Evolutionary conservation across 768 basidiomycete species (phyloP).

Genomic region (Agaricus blazei): DNA sequence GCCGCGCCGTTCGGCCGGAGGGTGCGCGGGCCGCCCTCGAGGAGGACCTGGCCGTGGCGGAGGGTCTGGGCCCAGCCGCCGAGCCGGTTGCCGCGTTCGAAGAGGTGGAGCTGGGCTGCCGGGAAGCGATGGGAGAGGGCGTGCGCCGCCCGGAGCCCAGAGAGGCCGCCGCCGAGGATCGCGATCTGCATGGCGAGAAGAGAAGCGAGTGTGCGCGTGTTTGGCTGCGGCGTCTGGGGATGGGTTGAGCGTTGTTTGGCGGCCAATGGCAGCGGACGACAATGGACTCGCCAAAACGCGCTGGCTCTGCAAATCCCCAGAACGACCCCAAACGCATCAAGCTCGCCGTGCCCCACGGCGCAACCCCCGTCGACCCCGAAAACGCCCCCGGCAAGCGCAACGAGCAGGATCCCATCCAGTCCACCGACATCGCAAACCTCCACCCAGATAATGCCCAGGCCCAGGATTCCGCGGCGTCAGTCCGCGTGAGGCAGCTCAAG

Average conservation of each 20-base stretch:
- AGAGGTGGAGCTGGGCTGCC: slow-evolving; percentile 49
- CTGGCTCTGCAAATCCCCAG: slow-evolving; percentile 48
- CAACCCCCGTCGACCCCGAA: slow-evolving; percentile 71
- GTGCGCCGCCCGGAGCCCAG: slow-evolving; percentile 79
- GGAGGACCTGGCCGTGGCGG: slow-evolving; percentile 34
- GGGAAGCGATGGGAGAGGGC: slow-evolving; percentile 69
- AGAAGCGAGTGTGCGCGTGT: not conserved
- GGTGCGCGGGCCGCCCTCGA: slow-evolving; percentile 88
- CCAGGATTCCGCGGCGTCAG: slow-evolving; percentile 15
- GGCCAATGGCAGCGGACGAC: not conserved
- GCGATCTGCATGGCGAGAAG: slow-evolving; percentile 37
- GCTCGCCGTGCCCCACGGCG: slow-evolving; percentile 60
- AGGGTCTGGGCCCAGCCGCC: slow-evolving; percentile 88
- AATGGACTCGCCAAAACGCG: slow-evolving; percentile 67
- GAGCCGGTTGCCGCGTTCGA: slow-evolving; percentile 58
- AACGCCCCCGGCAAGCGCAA: slow-evolving; percentile 79
- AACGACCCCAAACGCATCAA: slow-evolving; percentile 57
- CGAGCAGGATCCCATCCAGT: slow-evolving; percentile 81
- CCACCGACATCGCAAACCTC: slow-evolving; percentile 76
- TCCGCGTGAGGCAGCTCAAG: slow-evolving; percentile 35
- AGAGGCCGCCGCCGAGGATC: slow-evolving; percentile 75
- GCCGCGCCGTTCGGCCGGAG: slow-evolving; percentile 71
- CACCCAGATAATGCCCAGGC: slow-evolving; percentile 25
- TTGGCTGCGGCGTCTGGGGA: not conserved
- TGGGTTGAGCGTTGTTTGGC: not conserved